A percentile compares a stretch with the other conserved stretches of the same genome.
phyloP scores from a whole-genome alignment of 495 filamentous ascomycete genomes.

The Aspergillus sclerotiicarbonarius region DNA sequence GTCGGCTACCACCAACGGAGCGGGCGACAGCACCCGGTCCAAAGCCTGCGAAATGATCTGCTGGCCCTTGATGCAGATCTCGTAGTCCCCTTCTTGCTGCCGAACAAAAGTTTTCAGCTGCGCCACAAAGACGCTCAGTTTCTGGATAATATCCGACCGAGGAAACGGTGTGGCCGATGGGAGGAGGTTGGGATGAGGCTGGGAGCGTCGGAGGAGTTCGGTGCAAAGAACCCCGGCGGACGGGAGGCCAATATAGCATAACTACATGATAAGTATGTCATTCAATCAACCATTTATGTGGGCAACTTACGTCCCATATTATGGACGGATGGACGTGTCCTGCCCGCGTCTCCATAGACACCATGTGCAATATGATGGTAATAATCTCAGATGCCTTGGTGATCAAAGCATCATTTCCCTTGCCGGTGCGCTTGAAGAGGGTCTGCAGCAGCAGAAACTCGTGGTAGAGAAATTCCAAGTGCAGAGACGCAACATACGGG shows the following conservation, averaged over 20 bases:
- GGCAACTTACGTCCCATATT: conserved; percentile 8
- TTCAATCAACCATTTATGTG: too few species aligned
- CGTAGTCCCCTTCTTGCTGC: conserved; percentile 23
- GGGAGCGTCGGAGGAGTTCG: conserved; percentile 45
- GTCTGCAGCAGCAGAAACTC: conserved; percentile 54
- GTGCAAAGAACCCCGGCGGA: conserved; percentile 54
- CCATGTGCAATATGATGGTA: conserved; percentile 77
- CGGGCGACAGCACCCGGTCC: conserved; percentile 25
- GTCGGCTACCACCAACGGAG: neutral
- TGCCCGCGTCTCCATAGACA: conserved; percentile 12
- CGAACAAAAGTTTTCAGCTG: conserved; percentile 24
- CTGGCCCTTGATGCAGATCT: conserved; percentile 19
- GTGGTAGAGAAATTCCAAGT: conserved; percentile 49
- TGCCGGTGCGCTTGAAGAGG: conserved; percentile 25
- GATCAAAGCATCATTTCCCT: neutral
- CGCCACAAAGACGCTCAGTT: conserved; percentile 51
- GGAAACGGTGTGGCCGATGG: conserved; percentile 26
- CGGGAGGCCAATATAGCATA: conserved; percentile 48
- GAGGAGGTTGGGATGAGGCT: neutral
- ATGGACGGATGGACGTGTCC: neutral
- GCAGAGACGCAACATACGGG: conserved; percentile 11
- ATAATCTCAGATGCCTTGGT: conserved; percentile 44
- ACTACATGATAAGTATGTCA: conserved; percentile 15
- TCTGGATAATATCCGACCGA: conserved; percentile 58
- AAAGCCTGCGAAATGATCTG: conserved; percentile 25